Conservation (phyloP, 1,139 yeast genomes). For the Candida tropicalis region DNA sequence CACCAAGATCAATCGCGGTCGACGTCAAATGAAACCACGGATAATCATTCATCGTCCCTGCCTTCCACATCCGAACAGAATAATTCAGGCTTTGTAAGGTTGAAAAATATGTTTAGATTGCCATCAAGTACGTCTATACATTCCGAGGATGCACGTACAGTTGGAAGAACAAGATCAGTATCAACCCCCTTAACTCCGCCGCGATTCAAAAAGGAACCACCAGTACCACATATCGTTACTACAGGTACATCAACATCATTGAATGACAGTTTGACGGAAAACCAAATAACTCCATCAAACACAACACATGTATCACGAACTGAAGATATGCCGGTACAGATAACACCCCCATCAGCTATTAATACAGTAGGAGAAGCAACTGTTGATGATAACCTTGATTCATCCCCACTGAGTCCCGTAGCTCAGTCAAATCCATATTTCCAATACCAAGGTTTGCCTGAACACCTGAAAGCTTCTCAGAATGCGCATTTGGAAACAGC, state of each 20-base stretch:
- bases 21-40: slow-evolving; percentile 11
- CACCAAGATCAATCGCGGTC: slow-evolving; percentile 11
- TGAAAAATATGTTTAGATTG: slow-evolving; percentile 16
- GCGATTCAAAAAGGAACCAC: slow-evolving; percentile 3
- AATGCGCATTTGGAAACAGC: slow-evolving; percentile 7
- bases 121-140: slow-evolving; percentile 12
- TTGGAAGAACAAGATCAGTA: slow-evolving; percentile 9
- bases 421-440: slow-evolving; percentile 51
- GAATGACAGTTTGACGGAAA: background rate
- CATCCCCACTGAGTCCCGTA: slow-evolving; percentile 26
- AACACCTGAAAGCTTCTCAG: slow-evolving; percentile 34
- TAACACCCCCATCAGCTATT: no score
- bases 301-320: no score
- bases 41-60: slow-evolving; percentile 6
- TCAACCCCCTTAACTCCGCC: slow-evolving; percentile 9
- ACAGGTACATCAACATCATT: background rate
- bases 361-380: no score
- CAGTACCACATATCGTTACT: background rate
- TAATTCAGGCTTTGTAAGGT: slow-evolving; percentile 11
- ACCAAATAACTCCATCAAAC: background rate
- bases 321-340: no score
- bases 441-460: slow-evolving; percentile 59
- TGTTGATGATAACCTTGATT: background rate
- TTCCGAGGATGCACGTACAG: background rate
- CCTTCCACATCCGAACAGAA: slow-evolving; percentile 5